Evolutionary conservation across 1,139 yeast genomes (phyloP).

Genomic region (Yarrowia galli): DNA sequence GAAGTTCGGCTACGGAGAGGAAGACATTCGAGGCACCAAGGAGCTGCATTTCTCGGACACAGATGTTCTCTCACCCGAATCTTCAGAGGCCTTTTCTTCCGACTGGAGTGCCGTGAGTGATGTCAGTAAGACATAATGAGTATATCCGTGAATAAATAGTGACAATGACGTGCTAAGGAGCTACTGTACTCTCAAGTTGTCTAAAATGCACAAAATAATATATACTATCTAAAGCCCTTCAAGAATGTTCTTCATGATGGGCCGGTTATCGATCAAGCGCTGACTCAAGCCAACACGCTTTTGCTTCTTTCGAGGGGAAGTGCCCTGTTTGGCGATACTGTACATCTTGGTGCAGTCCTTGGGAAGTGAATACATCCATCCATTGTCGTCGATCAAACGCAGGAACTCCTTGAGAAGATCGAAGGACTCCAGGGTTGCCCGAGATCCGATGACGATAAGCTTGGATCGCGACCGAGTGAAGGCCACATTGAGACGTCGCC

Average conservation of each 20-base stretch:
- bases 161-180: neutral
- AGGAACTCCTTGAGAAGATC: conserved; percentile 69
- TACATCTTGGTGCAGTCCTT: conserved; percentile 55
- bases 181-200: neutral
- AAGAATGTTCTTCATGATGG: conserved; percentile 41
- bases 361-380: conserved; percentile 72
- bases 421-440: conserved; percentile 63
- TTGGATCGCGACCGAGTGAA: conserved; percentile 90
- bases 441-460: conserved; percentile 81
- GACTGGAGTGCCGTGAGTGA: conserved; percentile 27
- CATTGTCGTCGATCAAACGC: conserved; percentile 61
- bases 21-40: neutral
- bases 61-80: neutral
- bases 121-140: neutral
- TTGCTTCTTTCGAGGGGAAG: conserved; percentile 34
- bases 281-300: conserved; percentile 38
- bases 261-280: conserved; percentile 38
- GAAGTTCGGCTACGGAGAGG: conserved; percentile 14
- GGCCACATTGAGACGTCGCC: conserved; percentile 94
- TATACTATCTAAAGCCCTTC: conserved; percentile 39
- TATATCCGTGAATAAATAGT: neutral
- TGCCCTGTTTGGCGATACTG: conserved; percentile 40
- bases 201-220: neutral
- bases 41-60: neutral
- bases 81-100: conserved; percentile 12